Conservation (phyloP, 1,139 yeast genomes). For the Zygoascus hellenicus region DNA sequence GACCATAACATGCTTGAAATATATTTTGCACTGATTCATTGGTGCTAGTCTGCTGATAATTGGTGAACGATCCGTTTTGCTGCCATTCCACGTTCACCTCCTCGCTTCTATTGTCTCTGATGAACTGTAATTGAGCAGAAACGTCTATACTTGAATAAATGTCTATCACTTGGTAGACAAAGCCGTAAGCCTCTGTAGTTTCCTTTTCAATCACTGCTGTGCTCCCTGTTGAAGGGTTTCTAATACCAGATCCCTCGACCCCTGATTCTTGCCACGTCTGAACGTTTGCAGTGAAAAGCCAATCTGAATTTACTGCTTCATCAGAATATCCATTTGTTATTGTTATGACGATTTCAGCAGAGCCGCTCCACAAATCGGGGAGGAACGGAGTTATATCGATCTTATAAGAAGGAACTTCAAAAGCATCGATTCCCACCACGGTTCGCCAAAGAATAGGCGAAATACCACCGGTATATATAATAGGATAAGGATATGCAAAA, state of each 20-base stretch:
- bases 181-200: too few species aligned
- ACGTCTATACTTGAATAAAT: too few species aligned
- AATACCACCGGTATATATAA: slow-evolving; percentile 71
- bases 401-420: slow-evolving; percentile 61
- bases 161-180: too few species aligned
- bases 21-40: too few species aligned
- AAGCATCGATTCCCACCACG: slow-evolving; percentile 65
- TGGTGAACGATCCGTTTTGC: not conserved
- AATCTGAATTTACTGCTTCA: slow-evolving; percentile 47
- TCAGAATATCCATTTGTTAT: slow-evolving; percentile 48
- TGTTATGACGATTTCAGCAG: slow-evolving; percentile 27
- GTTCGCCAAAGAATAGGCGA: slow-evolving; percentile 78
- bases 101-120: too few species aligned
- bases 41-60: not conserved
- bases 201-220: too few species aligned
- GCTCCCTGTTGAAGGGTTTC: not conserved
- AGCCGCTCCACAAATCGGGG: slow-evolving; percentile 53
- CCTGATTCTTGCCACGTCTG: slow-evolving; percentile 50
- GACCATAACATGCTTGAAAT: too few species aligned
- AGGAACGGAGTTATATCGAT: slow-evolving; percentile 63
- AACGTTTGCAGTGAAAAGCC: slow-evolving; percentile 67
- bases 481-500: slow-evolving; percentile 37
- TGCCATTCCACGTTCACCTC: slow-evolving; percentile 1
- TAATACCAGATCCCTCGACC: slow-evolving; percentile 27
- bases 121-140: too few species aligned